Conservation (phyloP, 1,284 basidiomycete genomes). For the Phylloporus sp. region DNA sequence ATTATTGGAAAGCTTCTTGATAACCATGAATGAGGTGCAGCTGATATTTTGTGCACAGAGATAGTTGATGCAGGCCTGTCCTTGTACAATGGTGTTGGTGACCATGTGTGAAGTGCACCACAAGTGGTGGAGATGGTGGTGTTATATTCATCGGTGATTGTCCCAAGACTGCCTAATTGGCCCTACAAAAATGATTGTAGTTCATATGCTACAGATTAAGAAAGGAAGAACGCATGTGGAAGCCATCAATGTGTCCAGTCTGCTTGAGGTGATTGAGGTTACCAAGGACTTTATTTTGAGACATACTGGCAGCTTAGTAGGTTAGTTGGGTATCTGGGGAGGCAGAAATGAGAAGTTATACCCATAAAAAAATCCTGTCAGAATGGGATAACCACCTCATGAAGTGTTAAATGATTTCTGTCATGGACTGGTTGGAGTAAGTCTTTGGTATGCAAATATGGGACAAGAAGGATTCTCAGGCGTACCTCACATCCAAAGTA, state of each 20-base stretch:
- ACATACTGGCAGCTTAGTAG: conserved; percentile 83
- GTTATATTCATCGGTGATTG: conserved; percentile 96
- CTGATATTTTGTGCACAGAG: conserved; percentile 90
- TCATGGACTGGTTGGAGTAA: conserved; percentile 14
- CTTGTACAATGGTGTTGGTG: conserved; percentile 90
- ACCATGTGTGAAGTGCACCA: conserved; percentile 87
- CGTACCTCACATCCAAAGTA: neutral
- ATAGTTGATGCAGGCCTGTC: conserved; percentile 90
- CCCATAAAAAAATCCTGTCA: neutral
- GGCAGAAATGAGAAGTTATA: too few relatives aligned
- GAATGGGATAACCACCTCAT: neutral
- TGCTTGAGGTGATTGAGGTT: conserved; percentile 79
- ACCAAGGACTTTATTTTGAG: conserved; percentile 87
- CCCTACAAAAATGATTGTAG: conserved; percentile 58
- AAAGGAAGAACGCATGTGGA: conserved; percentile 68
- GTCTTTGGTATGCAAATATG: conserved; percentile 10
- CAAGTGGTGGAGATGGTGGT: conserved; percentile 96
- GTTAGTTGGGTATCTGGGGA: too few relatives aligned
- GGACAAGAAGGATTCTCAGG: neutral
- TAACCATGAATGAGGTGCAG: conserved; percentile 91
- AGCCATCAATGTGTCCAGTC: conserved; percentile 83
- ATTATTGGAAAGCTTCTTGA: conserved; percentile 78
- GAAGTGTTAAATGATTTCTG: conserved; percentile 11
- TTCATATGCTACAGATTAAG: conserved; percentile 10
- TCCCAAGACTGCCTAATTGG: conserved; percentile 93